Base-by-base conservation (phyloP, 768 basidiomycete genomes). In the Cubamyces lactineus region DNA sequence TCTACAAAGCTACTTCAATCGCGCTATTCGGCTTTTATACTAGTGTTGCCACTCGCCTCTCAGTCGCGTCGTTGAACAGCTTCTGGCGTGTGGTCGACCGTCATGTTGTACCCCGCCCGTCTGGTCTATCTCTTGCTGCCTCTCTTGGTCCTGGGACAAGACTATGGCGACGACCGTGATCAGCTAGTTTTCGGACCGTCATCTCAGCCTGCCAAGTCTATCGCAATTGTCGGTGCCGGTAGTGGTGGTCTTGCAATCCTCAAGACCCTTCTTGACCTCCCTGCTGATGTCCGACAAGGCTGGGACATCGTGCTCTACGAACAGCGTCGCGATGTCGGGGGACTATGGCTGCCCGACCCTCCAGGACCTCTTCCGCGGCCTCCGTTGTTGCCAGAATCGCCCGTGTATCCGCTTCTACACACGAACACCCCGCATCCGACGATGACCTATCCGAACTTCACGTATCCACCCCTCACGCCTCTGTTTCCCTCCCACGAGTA, bases 201-300 rank as follows among this genome's bases (percentile, higher is more conserved):
- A 17, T 46, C 43, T 11, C 57, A 56, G 45, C 61, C 67, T 45
- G 58, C 68, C 1, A 86, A 84, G 71, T 79, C 79, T 5, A 81
- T 87, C 53, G 85, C 80, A 7, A 79, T 87, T 51, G 75, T 87
- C 17, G 86, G 86, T 11, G 82, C 79, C 6, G 85, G 84, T 0
- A 85, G 81, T 65, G 83, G 80, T 5, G 85, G 85, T 1, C 71
- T 87, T 26, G 82, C 80, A 2, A 76, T 78, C 70, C 70, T 87
- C 26, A 83, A 82, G 68, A 79, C 79, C 6, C 48, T 72, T 21
- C 69, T 82, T 3, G 82, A 84, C 67, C 66, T 86, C 6, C 81
- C 82, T 12, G 70, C 73, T 19, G 74, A 79, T 34, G 59, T 70
- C 6, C 69, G 73, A 19, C 55, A 67, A 21, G 69, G 68, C 11